Base-by-base conservation (phyloP, 2,329 filamentous ascomycete genomes). In the Colletotrichum destructivum region DNA sequence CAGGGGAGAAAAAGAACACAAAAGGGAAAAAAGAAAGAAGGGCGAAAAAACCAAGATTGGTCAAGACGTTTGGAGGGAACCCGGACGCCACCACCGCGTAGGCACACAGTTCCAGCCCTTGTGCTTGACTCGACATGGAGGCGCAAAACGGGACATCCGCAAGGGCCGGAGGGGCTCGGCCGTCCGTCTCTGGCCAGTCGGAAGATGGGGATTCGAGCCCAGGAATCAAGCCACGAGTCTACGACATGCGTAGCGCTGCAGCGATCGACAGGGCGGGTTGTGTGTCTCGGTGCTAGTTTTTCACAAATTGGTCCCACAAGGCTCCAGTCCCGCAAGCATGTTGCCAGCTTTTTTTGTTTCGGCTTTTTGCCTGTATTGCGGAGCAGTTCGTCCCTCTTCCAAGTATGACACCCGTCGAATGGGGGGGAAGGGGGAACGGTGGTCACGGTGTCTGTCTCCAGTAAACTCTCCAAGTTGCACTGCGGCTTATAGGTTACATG, bases 41-140 rank as follows among this genome's bases (percentile, higher is more conserved):
- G 18, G 44, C 21, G 23, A 15, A 5, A 51, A 54, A 59, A 35
- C 8, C 46, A 40, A 11, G 55, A 60, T 55, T 31, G 46, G 42
- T 60, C 46, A 26, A 61, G 47, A 31, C 5, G 38, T 12, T 31
- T 23, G 16, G 51, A 47, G 40, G 31, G 55, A 51, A 55, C 35
- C 55, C 49, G 46, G 31, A 62, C 65, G 69, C 64, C 69, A 63
- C 31, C 31, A 35, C n/a, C n/a, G n/a, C 31, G 31, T 35, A 35
- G 31, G 31, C 8, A 7, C 59, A 59, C 31, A 31, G 64, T 63
- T 63, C 57, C 51, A 71, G 64, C 51, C 68, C 52, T 62, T 57
- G 57, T 44, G 51, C 68, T 71, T 69, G 69, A 71, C 69, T 63
- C 69, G 65, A 65, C 65, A 59, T 51, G 69, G 65, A 69, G 47